Conservation (phyloP, 2,329 filamentous ascomycete genomes). For the Lomentospora prolificans region DNA sequence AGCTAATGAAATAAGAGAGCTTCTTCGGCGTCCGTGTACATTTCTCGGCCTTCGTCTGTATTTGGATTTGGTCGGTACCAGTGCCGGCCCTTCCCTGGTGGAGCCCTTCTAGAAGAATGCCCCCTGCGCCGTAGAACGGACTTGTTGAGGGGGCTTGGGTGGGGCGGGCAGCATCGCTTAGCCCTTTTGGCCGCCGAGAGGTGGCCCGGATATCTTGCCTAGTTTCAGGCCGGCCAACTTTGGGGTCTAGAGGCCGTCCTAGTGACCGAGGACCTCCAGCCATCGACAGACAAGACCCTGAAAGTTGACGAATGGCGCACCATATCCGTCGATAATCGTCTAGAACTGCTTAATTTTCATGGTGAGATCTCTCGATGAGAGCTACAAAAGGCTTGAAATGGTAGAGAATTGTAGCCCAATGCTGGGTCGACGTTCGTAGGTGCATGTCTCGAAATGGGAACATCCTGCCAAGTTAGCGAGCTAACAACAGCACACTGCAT, state of each 20-base stretch:
- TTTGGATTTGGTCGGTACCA: too few relatives aligned
- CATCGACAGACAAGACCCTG: neutral
- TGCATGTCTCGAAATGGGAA: neutral
- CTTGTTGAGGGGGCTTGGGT: neutral
- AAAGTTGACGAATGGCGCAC: neutral
- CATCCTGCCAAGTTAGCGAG: neutral
- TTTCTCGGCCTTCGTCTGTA: too few relatives aligned
- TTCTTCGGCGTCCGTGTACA: too few relatives aligned
- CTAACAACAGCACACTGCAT: neutral
- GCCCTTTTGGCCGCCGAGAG: neutral
- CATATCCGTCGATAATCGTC: too few relatives aligned
- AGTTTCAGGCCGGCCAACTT: neutral
- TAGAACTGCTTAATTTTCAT: neutral
- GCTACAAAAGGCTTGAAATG: neutral
- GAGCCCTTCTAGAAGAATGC: neutral
- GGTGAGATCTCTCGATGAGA: neutral
- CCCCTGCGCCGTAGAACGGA: neutral
- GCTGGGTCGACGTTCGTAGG: too few relatives aligned
- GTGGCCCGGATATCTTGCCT: neutral
- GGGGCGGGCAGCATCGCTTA: neutral
- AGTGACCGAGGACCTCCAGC: neutral
- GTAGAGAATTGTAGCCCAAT: neutral
- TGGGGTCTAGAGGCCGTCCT: neutral
- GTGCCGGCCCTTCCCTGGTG: neutral
- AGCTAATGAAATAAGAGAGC: too few relatives aligned